Percentiles rank a stretch among this genome's conserved stretches.
phyloP scores from a whole-genome alignment of 192 early-diverging fungal genomes.

The Coemansia asiatica region DNA sequence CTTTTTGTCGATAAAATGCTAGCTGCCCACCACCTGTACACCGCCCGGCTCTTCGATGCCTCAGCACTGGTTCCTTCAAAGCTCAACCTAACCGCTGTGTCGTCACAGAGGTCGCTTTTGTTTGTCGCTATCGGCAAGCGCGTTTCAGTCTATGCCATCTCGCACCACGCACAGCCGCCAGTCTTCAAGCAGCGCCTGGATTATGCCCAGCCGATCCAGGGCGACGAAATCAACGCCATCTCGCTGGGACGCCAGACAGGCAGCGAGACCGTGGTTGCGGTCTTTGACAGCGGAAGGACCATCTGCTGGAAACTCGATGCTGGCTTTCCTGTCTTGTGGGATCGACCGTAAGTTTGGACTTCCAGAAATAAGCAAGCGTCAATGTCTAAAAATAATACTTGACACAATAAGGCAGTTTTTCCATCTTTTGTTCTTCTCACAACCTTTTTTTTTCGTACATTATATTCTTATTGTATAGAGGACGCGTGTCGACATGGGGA shows the following conservation, averaged over 20 bases:
- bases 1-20: too few relatives aligned
- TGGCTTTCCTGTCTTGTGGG: constrained; percentile 29
- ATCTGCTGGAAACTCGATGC: constrained; percentile 21
- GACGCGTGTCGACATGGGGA: constrained; percentile 39
- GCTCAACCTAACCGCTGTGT: constrained; percentile 42
- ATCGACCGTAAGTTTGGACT: constrained; percentile 20
- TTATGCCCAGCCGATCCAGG: constrained; percentile 15
- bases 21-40: constrained; percentile 20
- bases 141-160: constrained; percentile 22
- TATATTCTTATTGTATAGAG: constrained; percentile 10
- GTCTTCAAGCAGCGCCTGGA: constrained; percentile 5
- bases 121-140: constrained; percentile 21
- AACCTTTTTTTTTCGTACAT: background rate
- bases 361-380: too few relatives aligned
- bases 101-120: constrained; percentile 19
- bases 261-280: constrained; percentile 28
- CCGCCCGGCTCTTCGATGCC: constrained; percentile 24
- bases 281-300: constrained; percentile 40
- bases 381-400: too few relatives aligned
- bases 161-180: constrained; percentile 26
- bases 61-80: constrained; percentile 13
- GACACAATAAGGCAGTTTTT: too few relatives aligned
- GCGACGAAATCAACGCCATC: constrained; percentile 46
- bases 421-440: too few relatives aligned
- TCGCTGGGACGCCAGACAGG: constrained; percentile 11